phyloP scores from a whole-genome alignment of 2,329 filamentous ascomycete species.

The Venturia carpophila region DNA sequence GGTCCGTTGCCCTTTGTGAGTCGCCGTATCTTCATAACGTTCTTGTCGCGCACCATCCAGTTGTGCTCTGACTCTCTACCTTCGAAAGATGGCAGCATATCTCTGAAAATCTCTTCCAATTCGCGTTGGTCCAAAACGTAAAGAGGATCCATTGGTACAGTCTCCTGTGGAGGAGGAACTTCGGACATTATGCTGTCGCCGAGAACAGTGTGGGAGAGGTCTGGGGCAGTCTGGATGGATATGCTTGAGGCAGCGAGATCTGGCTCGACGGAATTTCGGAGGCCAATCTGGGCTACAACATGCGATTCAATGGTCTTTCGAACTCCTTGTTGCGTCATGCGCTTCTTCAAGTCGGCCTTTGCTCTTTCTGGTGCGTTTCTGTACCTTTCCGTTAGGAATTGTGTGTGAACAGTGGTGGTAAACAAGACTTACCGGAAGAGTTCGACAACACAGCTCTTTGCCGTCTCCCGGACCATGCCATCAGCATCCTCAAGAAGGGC shows the following conservation, averaged over 20 bases:
- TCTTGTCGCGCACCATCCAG: constrained; percentile 81
- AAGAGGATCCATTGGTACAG: constrained; percentile 66
- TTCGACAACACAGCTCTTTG: constrained; percentile 76
- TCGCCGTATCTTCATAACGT: constrained; percentile 64
- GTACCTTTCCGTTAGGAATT: constrained; percentile 21
- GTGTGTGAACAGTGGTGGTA: constrained; percentile 9
- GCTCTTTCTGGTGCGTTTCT: constrained; percentile 72
- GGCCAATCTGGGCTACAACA: constrained; percentile 67
- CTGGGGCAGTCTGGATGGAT: constrained; percentile 27
- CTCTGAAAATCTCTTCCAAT: constrained; percentile 76
- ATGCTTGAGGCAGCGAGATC: constrained; percentile 35
- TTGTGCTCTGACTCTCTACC: constrained; percentile 86
- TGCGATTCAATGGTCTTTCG: constrained; percentile 76
- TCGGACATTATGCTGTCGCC: constrained; percentile 41
- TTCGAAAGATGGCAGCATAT: constrained; percentile 76
- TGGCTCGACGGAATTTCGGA: constrained; percentile 33
- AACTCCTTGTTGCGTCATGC: constrained; percentile 76
- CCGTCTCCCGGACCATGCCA: constrained; percentile 74
- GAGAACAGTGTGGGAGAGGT: constrained; percentile 23
- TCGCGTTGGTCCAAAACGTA: constrained; percentile 80
- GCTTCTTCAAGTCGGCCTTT: constrained; percentile 81
- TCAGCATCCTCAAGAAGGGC: constrained; percentile 86
- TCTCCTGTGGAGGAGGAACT: constrained; percentile 55
- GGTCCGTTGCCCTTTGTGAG: constrained; percentile 78
- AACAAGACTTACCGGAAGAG: constrained; percentile 60